Conservation (phyloP, 345 rosid species). For the Citrus australasica region DNA sequence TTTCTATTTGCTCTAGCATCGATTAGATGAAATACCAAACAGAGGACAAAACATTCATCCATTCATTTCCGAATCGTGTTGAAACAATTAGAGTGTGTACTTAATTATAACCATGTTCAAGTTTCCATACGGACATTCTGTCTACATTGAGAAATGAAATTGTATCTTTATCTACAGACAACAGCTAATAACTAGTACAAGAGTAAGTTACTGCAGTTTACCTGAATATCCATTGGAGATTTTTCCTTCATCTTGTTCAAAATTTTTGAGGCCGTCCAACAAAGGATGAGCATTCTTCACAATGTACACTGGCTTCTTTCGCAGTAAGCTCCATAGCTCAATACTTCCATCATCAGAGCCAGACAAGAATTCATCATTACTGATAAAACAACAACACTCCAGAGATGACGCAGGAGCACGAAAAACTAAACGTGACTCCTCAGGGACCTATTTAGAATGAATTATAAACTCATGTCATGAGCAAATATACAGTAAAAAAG, state of each 20-base stretch:
- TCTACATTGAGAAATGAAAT: background rate
- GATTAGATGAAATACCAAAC: background rate
- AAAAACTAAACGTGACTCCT: slow-evolving; percentile 60
- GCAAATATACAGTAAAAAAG: background rate
- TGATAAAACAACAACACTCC: slow-evolving; percentile 88
- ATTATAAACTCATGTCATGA: slow-evolving; percentile 11
- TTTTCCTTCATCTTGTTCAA: slow-evolving; percentile 20
- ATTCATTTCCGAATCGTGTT: background rate
- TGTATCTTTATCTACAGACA: background rate
- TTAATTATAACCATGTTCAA: background rate
- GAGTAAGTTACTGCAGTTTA: slow-evolving; percentile 18
- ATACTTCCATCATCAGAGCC: slow-evolving; percentile 96
- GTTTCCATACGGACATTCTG: background rate
- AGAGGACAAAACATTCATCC: too few relatives aligned
- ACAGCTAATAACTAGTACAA: background rate
- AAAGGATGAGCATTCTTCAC: slow-evolving; percentile 75
- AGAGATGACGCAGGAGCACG: slow-evolving; percentile 81
- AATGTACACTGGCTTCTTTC: slow-evolving; percentile 73
- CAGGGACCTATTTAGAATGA: slow-evolving; percentile 63
- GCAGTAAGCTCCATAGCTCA: slow-evolving; percentile 64
- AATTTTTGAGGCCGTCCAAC: slow-evolving; percentile 17
- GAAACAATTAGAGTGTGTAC: too few relatives aligned
- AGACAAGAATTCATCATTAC: slow-evolving; percentile 76
- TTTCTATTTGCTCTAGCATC: background rate
- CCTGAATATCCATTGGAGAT: slow-evolving; percentile 45